Evolutionary conservation across 2,329 filamentous ascomycete species (phyloP).

Genomic region (Aspergillus glaucus): DNA sequence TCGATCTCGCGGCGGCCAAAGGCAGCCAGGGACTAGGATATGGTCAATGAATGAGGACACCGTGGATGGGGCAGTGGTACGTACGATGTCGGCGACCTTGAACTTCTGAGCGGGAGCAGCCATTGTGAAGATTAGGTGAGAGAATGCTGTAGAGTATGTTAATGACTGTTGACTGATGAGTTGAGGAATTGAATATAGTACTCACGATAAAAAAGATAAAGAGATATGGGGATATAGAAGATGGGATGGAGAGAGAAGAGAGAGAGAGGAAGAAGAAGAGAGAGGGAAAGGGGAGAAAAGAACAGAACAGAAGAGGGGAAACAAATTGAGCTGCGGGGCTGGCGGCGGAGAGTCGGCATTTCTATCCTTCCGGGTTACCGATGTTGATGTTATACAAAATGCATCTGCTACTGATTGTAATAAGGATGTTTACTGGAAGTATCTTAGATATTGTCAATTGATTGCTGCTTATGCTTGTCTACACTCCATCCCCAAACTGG

Average conservation of each 20-base stretch:
- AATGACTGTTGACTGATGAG: conserved; percentile 3
- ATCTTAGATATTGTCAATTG: background rate
- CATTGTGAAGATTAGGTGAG: conserved; percentile 41
- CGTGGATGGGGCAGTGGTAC: conserved; percentile 17
- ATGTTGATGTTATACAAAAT: background rate
- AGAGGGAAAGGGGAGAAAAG: conserved; percentile 6
- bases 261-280: conserved; percentile 9
- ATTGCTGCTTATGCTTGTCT: background rate
- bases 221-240: background rate
- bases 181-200: background rate
- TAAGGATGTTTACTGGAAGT: no score
- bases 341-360: conserved; percentile 2
- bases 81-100: conserved; percentile 93
- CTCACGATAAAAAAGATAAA: background rate
- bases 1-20: conserved; percentile 99
- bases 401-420: no score
- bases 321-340: background rate
- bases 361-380: background rate
- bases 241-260: conserved; percentile 7
- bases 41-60: conserved; percentile 7
- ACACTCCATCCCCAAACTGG: conserved; percentile 29
- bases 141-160: conserved; percentile 8
- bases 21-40: conserved; percentile 68
- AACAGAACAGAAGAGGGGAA: conserved; percentile 9
- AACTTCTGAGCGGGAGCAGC: conserved; percentile 80